These are phyloP conservation scores for Lupinus albus DNA, from an alignment of 306 rosid genomes.

Conservation along the genomic window DNA sequence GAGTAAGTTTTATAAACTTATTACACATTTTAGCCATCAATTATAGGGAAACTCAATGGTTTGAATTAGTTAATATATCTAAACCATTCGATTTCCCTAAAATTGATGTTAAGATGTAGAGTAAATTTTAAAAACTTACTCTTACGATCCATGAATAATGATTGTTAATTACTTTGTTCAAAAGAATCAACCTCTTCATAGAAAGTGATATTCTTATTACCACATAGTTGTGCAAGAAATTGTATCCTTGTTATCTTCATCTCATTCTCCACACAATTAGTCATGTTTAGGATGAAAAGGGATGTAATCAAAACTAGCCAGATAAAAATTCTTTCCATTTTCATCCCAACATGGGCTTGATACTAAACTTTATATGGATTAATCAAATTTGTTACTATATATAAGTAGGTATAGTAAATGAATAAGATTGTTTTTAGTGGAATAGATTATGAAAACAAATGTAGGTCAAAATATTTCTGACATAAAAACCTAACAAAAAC, in stretches of 20 bases:
- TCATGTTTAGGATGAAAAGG: conserved; percentile 41
- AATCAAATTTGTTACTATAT: conserved; percentile 8
- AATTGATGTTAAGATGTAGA: no score
- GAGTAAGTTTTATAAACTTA: no score
- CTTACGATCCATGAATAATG: no score
- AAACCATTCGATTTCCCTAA: no score
- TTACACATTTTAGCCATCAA: no score
- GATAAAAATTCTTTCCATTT: conserved; percentile 51
- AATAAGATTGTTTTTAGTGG: conserved; percentile 18
- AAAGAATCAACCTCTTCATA: no score
- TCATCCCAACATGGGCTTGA: conserved; percentile 22
- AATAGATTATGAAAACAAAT: conserved; percentile 42
- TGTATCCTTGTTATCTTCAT: conserved; percentile 52
- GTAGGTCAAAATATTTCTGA: no score
- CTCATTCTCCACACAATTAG: conserved; percentile 56
- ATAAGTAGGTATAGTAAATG: background rate
- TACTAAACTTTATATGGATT: conserved; percentile 11
- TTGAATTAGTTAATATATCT: no score
- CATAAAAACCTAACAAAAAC: no score
- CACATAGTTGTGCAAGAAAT: conserved; percentile 57
- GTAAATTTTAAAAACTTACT: no score
- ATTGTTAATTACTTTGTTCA: no score
- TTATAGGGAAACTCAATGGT: no score
- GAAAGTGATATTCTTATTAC: conserved; percentile 31
- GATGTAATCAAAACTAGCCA: conserved; percentile 47